Base-by-base conservation (phyloP, 2,329 filamentous ascomycete species). In the Beauveria varroae region DNA sequence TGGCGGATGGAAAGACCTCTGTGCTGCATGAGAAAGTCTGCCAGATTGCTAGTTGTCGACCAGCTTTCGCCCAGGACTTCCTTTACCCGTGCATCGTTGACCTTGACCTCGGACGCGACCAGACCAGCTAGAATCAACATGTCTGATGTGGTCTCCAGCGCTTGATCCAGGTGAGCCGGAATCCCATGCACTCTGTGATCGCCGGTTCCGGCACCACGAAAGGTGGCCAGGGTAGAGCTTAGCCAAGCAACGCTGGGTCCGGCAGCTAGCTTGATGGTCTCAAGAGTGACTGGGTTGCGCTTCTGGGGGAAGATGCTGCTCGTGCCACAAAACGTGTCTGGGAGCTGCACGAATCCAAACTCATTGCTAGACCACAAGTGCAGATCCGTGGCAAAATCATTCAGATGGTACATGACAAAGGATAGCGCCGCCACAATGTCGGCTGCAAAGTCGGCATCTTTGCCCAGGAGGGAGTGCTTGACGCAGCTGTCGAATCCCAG, bases 291-390 rank as follows among this genome's bases (percentile, higher is more conserved):
- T 1, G 62, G 62, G 60, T 64, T 64, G 28, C 62, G 62, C 51
- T 64, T 64, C 41, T 64, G 62, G 3, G 62, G 62, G 37, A 64
- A 62, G 28, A 64, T 62, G 60, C 62, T 64, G 46, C 60, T 62
- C 8, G 62, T 64, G 20, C 60, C 62, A 34, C 62, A 64, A 18
- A 62, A 62, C 1, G 60, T 51, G 26, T 62, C 62, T 2, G 49
- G 51, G 1, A 64, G 51, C 24, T 58, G 62, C 22, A 62, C 56
- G 12, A 62, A 62, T 9, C 51, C 60, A 56, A 64, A 58, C 46
- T 64, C 62, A 40, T 54, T 62, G 40, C 53, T 60, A 3, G 62
- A 62, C 62, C 62, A 62, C 47, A 62, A n/a, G 44, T 64, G 61
- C 26, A 64, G 24, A 26, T 64, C 62, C 2, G 62, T 62, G 5